Percentiles rank a stretch among this genome's conserved stretches.
Conservation (phyloP, 352 stramenopile species). For the Phytophthora parvispora region DNA sequence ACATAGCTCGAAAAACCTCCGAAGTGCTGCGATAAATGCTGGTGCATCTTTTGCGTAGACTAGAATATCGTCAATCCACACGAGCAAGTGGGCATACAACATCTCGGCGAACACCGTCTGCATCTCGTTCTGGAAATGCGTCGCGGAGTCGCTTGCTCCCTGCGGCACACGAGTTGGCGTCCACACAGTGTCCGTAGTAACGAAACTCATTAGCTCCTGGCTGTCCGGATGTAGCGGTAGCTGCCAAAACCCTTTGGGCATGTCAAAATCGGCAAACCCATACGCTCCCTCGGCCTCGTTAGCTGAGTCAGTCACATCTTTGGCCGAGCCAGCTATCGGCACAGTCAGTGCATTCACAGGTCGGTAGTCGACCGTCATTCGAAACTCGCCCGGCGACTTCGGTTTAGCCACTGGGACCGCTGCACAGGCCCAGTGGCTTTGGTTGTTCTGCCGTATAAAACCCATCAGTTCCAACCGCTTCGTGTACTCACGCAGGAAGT, state of each 20-base stretch:
- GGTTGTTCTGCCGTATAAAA: neutral
- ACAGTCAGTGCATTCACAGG: too few relatives aligned
- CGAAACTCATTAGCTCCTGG: slow-evolving; percentile 13
- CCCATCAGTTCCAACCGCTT: neutral
- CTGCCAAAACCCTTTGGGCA: neutral
- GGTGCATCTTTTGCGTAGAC: slow-evolving; percentile 9
- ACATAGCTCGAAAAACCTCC: slow-evolving; percentile 9
- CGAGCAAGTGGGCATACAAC: slow-evolving; percentile 18
- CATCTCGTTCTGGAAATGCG: slow-evolving; percentile 22
- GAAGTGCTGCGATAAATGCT: slow-evolving; percentile 9
- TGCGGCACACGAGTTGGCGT: slow-evolving; percentile 12
- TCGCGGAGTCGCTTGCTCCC: slow-evolving; percentile 2
- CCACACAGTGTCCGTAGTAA: slow-evolving; percentile 22
- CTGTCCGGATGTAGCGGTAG: neutral
- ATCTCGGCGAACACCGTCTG: neutral
- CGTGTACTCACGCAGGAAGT: slow-evolving; percentile 2
- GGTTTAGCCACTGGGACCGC: neutral
- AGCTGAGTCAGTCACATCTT: too few relatives aligned
- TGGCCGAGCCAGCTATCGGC: too few relatives aligned
- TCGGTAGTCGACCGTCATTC: too few relatives aligned
- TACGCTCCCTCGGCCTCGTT: too few relatives aligned
- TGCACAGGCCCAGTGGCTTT: neutral
- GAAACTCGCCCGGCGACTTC: neutral
- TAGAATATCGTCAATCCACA: slow-evolving; percentile 39
- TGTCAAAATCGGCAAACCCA: too few relatives aligned